Evolutionary conservation across 2,329 filamentous ascomycete genomes (phyloP), one percentile per base, ranked within the genome.

Genomic region (Cladosporium sphaerospermum): DNA sequence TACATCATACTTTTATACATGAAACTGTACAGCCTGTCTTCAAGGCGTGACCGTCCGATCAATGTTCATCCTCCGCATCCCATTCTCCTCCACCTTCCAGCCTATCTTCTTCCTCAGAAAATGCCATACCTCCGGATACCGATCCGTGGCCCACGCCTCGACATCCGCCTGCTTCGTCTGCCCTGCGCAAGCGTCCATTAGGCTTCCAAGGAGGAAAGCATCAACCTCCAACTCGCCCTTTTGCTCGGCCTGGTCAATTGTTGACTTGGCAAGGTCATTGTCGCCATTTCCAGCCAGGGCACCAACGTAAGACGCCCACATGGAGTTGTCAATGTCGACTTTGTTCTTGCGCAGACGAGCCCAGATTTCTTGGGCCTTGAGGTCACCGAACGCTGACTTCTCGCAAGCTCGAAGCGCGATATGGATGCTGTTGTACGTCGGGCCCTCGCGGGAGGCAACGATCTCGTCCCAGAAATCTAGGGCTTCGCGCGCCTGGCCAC

Each of bases 381-480:
- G 61, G 54, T 75, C 73, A 8, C 76, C 77, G 53, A 69, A 73
- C 0, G 71, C 66, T 55, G 72, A 69, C 16, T 81, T 80, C 39
- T 95, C 85, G 67, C 90, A 92, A 1, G 85, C 81, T 60, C 85
- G 84, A 61, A 99, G 89, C 2, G 90, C 85, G 33, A 93, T 85
- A 43, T 85, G 82, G 36, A 99, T 78, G 56, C 85, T 91, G 56
- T 82, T 80, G 62, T 93, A 89, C 1, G 85, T 86, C 0, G 93
- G 93, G 0, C 93, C 93, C 69, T 97, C 91, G n/a, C 78, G 76
- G 0, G 85, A 89, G 53, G 82, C 79, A n/a, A 85, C 83, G 54
- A 99, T 90, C 45, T 95, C 83, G 52, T 83, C 77, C 89, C 91
- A 97, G 65, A 89, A 89, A 45, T 85, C 82, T 58, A 95, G 74